phyloP scores from a whole-genome alignment of 495 filamentous ascomycete species.

The Daldinia caldariorum region DNA sequence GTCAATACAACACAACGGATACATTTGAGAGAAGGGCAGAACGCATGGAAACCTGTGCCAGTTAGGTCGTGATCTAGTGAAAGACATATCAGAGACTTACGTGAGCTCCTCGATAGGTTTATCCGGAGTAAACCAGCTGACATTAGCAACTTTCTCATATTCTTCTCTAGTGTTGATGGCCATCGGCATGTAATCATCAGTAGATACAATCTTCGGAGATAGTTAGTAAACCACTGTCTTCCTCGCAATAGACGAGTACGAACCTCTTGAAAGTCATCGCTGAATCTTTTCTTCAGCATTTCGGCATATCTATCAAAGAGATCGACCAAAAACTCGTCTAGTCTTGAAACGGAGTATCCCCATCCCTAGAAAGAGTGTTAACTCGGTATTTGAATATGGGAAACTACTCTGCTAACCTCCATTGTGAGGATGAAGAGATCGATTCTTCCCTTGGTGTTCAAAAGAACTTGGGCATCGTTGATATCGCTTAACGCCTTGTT shows the following conservation, averaged over 20 bases:
- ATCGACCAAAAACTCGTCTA: constrained; percentile 83
- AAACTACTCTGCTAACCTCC: constrained; percentile 67
- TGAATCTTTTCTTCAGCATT: constrained; percentile 88
- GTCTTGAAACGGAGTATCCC: constrained; percentile 82
- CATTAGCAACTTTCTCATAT: constrained; percentile 92
- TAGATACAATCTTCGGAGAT: constrained; percentile 87
- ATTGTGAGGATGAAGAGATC: constrained; percentile 97
- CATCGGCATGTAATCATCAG: constrained; percentile 99
- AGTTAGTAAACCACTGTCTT: constrained; percentile 73
- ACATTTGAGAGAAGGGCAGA: constrained; percentile 98
- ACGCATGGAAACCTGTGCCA: constrained; percentile 81
- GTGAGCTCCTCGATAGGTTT: constrained; percentile 76
- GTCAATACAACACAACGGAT: constrained; percentile 95
- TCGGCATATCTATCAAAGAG: constrained; percentile 94
- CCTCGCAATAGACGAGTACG: constrained; percentile 67
- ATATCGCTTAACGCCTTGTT: constrained; percentile 78
- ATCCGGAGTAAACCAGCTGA: constrained; percentile 91
- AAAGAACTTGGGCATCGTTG: constrained; percentile 81
- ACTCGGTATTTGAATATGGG: not conserved
- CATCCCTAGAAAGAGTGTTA: constrained; percentile 67
- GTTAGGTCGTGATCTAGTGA: constrained; percentile 30
- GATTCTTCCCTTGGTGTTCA: constrained; percentile 92
- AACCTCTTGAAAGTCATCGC: constrained; percentile 92
- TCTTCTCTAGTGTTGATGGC: constrained; percentile 87
- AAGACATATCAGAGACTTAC: constrained; percentile 57